These are phyloP conservation scores for Mesostigma viride DNA, from an alignment of 139 green algal species.

Conservation along the genomic window DNA sequence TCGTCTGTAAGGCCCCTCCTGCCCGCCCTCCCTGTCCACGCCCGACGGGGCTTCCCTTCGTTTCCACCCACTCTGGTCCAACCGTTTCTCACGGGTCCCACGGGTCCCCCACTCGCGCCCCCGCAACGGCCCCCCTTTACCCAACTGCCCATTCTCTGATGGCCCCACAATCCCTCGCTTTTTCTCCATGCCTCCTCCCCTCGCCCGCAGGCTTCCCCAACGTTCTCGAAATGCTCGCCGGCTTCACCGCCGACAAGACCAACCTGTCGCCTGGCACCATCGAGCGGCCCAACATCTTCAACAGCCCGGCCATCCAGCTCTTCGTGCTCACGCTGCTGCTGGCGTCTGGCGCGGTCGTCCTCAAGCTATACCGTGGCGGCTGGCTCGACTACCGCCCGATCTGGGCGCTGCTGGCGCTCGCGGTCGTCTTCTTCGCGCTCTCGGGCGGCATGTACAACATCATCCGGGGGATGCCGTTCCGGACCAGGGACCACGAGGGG, in stretches of 20 bases:
- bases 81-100: no score
- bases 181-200: no score
- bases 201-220: no score
- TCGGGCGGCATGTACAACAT: conserved; percentile 36
- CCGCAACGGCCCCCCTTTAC: no score
- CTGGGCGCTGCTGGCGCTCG: conserved; percentile 17
- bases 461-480: conserved; percentile 27
- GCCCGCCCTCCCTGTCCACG: no score
- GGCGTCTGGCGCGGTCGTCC: background rate
- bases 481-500: background rate
- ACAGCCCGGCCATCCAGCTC: no score
- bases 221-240: conserved; percentile 16
- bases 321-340: conserved; percentile 9
- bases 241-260: conserved; percentile 5
- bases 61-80: no score
- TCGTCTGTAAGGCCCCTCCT: no score
- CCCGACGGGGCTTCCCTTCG: no score
- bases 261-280: conserved; percentile 14
- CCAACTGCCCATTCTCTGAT: no score
- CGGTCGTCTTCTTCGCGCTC: conserved; percentile 28
- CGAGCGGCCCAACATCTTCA: conserved; percentile 15
- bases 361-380: background rate
- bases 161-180: no score
- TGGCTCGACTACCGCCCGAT: background rate
- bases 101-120: no score